Evolutionary conservation across 208 protist genomes (phyloP).

Genomic region (Leptomonas seymouri): DNA sequence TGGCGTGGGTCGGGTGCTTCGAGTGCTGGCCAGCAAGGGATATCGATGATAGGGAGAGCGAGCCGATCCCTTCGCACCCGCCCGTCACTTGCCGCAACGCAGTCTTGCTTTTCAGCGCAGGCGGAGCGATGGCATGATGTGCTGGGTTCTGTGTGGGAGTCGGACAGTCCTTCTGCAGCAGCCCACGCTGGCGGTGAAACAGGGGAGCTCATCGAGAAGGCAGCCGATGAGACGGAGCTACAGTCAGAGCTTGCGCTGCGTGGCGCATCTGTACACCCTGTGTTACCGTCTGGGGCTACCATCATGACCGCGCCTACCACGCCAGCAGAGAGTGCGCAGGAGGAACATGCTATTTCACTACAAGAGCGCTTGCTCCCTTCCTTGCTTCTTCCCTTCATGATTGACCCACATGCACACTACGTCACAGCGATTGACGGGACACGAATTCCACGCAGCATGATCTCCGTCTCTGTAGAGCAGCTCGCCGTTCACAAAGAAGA

Average conservation of each 20-base stretch:
- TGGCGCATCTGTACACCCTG: neutral
- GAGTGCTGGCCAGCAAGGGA: too few relatives aligned
- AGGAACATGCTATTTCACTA: neutral
- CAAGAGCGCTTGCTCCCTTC: conserved; percentile 3
- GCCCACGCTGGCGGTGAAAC: too few relatives aligned
- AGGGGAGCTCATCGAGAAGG: neutral
- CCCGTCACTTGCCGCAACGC: conserved; percentile 2
- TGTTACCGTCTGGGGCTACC: neutral
- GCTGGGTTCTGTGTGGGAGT: neutral
- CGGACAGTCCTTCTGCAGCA: neutral
- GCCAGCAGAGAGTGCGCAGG: neutral
- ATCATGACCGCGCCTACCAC: neutral
- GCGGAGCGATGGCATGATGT: neutral
- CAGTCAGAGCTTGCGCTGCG: neutral
- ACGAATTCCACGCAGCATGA: conserved; percentile 75
- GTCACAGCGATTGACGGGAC: conserved; percentile 82
- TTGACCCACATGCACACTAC: conserved; percentile 49
- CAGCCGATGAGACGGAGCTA: neutral
- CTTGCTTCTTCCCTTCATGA: conserved; percentile 30
- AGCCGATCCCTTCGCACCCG: neutral
- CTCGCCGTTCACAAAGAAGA: conserved; percentile 65
- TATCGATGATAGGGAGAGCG: neutral
- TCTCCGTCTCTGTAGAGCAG: conserved; percentile 61
- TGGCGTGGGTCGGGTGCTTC: neutral
- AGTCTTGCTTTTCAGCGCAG: neutral